Percentiles rank a stretch among this genome's conserved stretches.
phyloP scores from a whole-genome alignment of 148 eudicot species.

The Vaccinium darrowii region DNA sequence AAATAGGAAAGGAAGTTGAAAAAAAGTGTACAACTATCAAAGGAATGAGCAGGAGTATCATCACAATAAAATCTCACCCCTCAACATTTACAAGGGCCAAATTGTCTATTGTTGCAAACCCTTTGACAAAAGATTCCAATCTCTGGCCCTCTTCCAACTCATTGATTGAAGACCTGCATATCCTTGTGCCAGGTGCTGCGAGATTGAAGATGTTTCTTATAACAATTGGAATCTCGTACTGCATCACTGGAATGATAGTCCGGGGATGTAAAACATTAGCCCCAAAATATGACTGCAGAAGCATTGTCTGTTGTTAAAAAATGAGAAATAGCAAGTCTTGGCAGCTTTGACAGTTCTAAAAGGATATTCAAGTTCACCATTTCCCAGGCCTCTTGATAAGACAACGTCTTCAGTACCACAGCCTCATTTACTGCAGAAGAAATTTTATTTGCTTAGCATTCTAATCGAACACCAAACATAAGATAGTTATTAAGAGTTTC shows the following conservation, averaged over 20 bases:
- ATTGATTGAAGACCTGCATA: conserved; percentile 53
- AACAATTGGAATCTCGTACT: conserved; percentile 83
- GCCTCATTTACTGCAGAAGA: conserved; percentile 87
- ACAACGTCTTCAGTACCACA: conserved; percentile 72
- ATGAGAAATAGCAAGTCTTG: neutral
- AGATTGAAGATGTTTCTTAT: conserved; percentile 97
- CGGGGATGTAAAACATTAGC: conserved; percentile 99
- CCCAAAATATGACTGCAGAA: conserved; percentile 94
- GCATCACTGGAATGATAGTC: conserved; percentile 97
- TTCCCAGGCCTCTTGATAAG: conserved; percentile 99
- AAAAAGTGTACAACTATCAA: neutral
- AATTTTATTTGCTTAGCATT: conserved; percentile 15
- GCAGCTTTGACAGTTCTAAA: conserved; percentile 12
- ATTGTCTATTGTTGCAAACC: conserved; percentile 97
- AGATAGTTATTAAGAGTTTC: neutral
- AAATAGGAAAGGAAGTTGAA: conserved; percentile 14
- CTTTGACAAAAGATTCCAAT: conserved; percentile 76
- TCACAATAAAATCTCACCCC: conserved; percentile 55
- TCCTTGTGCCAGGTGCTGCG: conserved; percentile 85
- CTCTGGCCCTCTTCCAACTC: conserved; percentile 49
- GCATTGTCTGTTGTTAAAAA: conserved; percentile 14
- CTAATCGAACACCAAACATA: neutral
- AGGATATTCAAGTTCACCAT: conserved; percentile 51
- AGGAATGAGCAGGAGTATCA: neutral
- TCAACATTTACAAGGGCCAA: conserved; percentile 94